These are phyloP conservation scores for Talaromyces atroroseus DNA, from an alignment of 2,329 filamentous ascomycete species.

Conservation along the genomic window DNA sequence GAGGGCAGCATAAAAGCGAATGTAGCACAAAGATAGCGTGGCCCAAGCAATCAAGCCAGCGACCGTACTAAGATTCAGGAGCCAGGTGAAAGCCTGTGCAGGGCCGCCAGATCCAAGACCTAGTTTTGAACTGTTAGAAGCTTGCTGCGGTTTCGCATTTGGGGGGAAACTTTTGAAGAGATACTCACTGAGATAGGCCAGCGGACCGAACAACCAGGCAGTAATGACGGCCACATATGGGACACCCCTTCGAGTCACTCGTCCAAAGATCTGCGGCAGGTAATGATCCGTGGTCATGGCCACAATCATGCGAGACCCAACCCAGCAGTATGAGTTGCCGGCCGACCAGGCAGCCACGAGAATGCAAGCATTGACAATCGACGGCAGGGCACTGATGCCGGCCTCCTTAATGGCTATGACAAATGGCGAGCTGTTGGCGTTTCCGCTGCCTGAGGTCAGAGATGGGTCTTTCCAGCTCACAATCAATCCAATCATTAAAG, in stretches of 20 bases:
- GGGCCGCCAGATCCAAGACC: constrained; percentile 32
- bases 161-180: not conserved
- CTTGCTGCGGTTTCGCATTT: not conserved
- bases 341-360: constrained; percentile 37
- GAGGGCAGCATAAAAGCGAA: constrained; percentile 46
- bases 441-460: constrained; percentile 23
- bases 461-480: constrained; percentile 20
- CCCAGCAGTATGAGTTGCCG: constrained; percentile 28
- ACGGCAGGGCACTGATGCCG: constrained; percentile 30
- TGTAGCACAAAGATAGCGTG: constrained; percentile 48
- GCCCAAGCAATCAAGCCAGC: constrained; percentile 48
- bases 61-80: constrained; percentile 42
- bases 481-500: constrained; percentile 18
- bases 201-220: constrained; percentile 42
- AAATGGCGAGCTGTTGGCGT: constrained; percentile 30
- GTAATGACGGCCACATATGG: constrained; percentile 56
- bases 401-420: constrained; percentile 31
- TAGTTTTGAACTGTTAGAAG: not conserved
- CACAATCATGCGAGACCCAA: constrained; percentile 11
- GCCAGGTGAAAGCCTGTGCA: constrained; percentile 34
- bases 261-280: constrained; percentile 53
- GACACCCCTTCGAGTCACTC: constrained; percentile 47
- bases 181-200: constrained; percentile 37
- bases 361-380: constrained; percentile 32
- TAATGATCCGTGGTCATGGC: constrained; percentile 53